Evolutionary conservation across 352 stramenopile genomes (phyloP).

Genomic region (Pythium biforme): DNA sequence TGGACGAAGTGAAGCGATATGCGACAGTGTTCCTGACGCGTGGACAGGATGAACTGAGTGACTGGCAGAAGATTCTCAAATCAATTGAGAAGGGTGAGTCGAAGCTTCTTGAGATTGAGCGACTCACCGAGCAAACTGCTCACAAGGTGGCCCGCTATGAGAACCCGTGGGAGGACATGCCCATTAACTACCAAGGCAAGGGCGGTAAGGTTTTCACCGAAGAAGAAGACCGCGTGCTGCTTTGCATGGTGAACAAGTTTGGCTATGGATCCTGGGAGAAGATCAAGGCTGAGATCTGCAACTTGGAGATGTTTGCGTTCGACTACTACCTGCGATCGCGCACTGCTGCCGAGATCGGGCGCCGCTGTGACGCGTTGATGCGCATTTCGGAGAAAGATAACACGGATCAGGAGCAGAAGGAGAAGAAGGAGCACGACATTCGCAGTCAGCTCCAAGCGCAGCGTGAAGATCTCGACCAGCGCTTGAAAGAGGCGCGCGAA

Average conservation of each 20-base stretch:
- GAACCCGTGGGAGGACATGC: constrained; percentile 86
- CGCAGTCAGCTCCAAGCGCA: constrained; percentile 60
- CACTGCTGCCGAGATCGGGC: constrained; percentile 94
- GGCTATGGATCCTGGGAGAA: constrained; percentile 96
- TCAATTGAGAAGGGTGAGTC: constrained; percentile 88
- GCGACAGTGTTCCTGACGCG: constrained; percentile 63
- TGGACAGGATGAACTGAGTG: constrained; percentile 67
- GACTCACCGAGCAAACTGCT: constrained; percentile 71
- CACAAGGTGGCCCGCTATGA: constrained; percentile 75
- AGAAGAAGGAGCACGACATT: constrained; percentile 75
- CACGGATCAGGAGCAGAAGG: constrained; percentile 71
- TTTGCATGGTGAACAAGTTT: constrained; percentile 97
- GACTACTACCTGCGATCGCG: constrained; percentile 99
- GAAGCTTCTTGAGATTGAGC: constrained; percentile 85
- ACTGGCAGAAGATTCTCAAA: constrained; percentile 86
- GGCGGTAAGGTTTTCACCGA: constrained; percentile 94
- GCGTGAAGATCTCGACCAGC: constrained; percentile 64
- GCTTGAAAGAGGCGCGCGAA: constrained; percentile 57
- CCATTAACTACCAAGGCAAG: constrained; percentile 89
- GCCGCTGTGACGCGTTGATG: constrained; percentile 94
- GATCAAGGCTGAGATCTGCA: constrained; percentile 96
- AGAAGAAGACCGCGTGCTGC: constrained; percentile 97
- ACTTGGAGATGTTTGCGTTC: constrained; percentile 93
- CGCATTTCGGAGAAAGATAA: constrained; percentile 94
- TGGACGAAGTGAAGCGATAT: constrained; percentile 76